Evolutionary conservation across 352 stramenopile genomes (phyloP), one percentile per base, ranked within the genome.

Genomic region (Phytophthora chlamydospora): DNA sequence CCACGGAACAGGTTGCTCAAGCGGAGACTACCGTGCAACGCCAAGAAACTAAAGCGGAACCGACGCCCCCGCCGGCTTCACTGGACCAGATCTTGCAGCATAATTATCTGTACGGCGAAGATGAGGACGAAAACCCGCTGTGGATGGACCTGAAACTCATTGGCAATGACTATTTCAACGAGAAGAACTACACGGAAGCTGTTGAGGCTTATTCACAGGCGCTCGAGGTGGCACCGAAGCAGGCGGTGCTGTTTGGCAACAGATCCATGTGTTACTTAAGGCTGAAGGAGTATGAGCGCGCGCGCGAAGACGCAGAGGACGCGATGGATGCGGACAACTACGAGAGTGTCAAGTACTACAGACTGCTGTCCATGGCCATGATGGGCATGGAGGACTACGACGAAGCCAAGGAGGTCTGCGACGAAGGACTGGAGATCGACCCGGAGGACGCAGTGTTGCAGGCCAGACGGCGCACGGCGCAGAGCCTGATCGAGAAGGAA

Each of bases 181-280:
- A 71, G n/a, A 46, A 62, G 3, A 70, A 80, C 12, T 78, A 73
- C 45, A 57, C 44, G 0, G 56, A 65, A 16, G 75, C 75, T 0
- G 65, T 77, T 31, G 64, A 76, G 13, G 60, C 41, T 2, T 78
- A 78, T 24, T 71, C 63, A 0, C 56, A 71, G 34, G 74, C 39
- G 1, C 45, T 80, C 11, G 55, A 75, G 13, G 45, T 72, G 0
- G 50, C 68, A 1, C 53, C 54, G 10, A 38, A 72, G n/a, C 40
- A 78, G n/a, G 56, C 72, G 0, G 66, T 76, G 21, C 57, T 80
- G 3, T 68, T 56, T 53, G 58, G 62, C n/a, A 78, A 80, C 48
- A 47, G 75, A 34, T 68, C 71, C 32, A 68, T 58, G 51, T 76
- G 68, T 39, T 72, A 69, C 33, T 42, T 83, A 1, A 27, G 38